Base-by-base conservation (phyloP, 129 eudicot species). In the Lactuca sativa region DNA sequence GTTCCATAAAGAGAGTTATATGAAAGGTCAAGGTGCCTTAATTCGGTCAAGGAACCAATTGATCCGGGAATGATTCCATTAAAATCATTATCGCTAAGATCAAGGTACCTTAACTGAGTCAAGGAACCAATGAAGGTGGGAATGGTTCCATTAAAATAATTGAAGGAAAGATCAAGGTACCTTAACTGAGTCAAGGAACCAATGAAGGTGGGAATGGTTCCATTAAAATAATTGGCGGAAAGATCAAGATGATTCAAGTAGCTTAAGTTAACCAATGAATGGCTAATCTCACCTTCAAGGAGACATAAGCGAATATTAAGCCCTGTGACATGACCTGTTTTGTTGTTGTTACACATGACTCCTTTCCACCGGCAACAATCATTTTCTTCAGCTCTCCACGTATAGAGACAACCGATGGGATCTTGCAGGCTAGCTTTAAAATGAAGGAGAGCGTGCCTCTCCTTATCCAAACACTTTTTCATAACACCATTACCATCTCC, bases 201-300 rank as follows among this genome's bases (percentile, higher is more conserved):
- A 25, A 25, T 25, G 30, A 1, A 25, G 2, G 2, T 25, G 30
- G 1, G 30, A 25, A 25, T 25, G 30, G 30, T 25, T 25, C 30
- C 30, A 25, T 25, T 25, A 25, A 25, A 25, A 43, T 3, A 64
- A 10, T 43, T 40, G 1, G 9, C 0, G 2, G 4, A 5, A 25
- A 47, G 70, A 12, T 62, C 32, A 62, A 62, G 67, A 38, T 40
- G 6, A 62, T 8, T 38, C 32, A 62, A 15, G 4, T 32, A 16
- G 53, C n/a, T 62, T 62, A 62, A 38, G 49, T 62, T 62, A 9
- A 62, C 21, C 67, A 37, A 38, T 17, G 67, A 62, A 6, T 6
- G 52, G 2, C 67, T 37, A 62, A 62, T 62, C 52, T 62, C 13
- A 37, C 51, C 66, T 15, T 59, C 5, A 31, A 59, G 13, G 14